Percentiles rank a stretch among this genome's conserved stretches.
These are phyloP conservation scores for Hippophae rhamnoides DNA, from an alignment of 306 rosid genomes.

Conservation along the genomic window DNA sequence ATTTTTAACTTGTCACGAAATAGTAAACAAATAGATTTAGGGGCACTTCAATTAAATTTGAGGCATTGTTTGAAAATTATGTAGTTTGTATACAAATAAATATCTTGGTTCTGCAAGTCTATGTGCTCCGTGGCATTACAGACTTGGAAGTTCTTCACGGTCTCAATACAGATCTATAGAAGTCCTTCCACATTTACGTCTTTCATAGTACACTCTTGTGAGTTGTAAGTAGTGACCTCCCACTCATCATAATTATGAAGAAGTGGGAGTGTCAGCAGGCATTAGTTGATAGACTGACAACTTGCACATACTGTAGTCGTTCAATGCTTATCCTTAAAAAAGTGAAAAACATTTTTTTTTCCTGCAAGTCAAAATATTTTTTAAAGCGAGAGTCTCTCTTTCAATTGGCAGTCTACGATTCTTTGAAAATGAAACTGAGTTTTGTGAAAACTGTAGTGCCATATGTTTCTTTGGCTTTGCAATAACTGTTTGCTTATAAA, in stretches of 20 bases:
- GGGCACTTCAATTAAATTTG: too few species aligned
- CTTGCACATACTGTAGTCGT: background rate
- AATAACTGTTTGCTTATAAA: background rate
- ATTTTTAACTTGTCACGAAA: constrained; percentile 4
- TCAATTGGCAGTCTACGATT: background rate
- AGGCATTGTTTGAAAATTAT: too few species aligned
- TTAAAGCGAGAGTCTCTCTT: background rate
- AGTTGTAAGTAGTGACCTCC: background rate
- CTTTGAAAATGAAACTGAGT: too few species aligned
- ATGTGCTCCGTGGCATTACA: too few species aligned
- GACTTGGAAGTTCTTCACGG: too few species aligned
- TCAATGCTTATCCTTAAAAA: background rate
- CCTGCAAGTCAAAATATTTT: background rate
- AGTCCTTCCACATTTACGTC: too few species aligned
- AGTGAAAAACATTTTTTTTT: background rate
- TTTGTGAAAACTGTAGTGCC: background rate
- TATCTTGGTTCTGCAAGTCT: too few species aligned
- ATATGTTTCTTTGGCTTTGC: background rate
- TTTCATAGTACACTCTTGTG: too few species aligned
- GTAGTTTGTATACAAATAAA: too few species aligned
- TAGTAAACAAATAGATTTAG: background rate
- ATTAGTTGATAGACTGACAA: background rate
- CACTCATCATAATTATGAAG: background rate
- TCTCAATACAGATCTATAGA: too few species aligned
- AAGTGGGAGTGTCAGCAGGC: background rate